A percentile compares a stretch with the other conserved stretches of the same genome.
Conservation (phyloP, 2,329 filamentous ascomycete genomes). For the Byssochlamys sp. region DNA sequence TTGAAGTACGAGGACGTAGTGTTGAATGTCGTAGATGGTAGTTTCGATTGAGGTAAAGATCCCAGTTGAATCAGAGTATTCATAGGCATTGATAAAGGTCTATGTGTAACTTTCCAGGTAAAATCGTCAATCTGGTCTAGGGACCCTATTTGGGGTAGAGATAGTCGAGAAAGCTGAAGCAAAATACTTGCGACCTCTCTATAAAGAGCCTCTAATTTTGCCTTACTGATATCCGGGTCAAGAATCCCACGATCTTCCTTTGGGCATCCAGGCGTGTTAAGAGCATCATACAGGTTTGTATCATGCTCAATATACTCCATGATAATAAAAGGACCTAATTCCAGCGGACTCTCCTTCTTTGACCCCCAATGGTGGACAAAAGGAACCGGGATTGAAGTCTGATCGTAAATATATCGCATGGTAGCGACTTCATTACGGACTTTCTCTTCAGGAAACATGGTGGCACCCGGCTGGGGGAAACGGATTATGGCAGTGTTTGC, state of each 20-base stretch:
- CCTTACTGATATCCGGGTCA: slow-evolving; percentile 21
- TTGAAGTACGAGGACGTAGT: slow-evolving; percentile 25
- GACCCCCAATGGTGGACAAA: slow-evolving; percentile 6
- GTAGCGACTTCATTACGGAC: slow-evolving; percentile 18
- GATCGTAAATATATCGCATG: slow-evolving; percentile 10
- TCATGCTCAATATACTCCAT: slow-evolving; percentile 15
- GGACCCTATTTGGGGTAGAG: slow-evolving; percentile 14
- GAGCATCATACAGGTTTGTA: slow-evolving; percentile 9
- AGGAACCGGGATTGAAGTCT: slow-evolving; percentile 10
- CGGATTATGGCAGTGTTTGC: slow-evolving; percentile 9
- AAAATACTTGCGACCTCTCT: slow-evolving; percentile 28
- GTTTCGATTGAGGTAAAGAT: background rate
- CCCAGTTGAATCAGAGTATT: slow-evolving; percentile 13
- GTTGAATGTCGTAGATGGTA: slow-evolving; percentile 6
- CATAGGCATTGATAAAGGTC: slow-evolving; percentile 32
- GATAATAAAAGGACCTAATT: slow-evolving; percentile 19
- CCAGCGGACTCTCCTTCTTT: slow-evolving; percentile 4
- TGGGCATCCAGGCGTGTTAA: slow-evolving; percentile 14
- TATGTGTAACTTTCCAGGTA: slow-evolving; percentile 22
- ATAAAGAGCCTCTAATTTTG: slow-evolving; percentile 25
- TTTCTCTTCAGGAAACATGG: slow-evolving; percentile 24
- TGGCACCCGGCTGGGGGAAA: slow-evolving; percentile 10
- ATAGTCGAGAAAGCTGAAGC: slow-evolving; percentile 22
- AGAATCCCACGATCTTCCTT: slow-evolving; percentile 18
- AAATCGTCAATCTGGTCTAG: background rate